Evolutionary conservation across 1,139 yeast genomes (phyloP), one percentile per base, ranked within the genome.

Genomic region (Chernovozyma aurita): DNA sequence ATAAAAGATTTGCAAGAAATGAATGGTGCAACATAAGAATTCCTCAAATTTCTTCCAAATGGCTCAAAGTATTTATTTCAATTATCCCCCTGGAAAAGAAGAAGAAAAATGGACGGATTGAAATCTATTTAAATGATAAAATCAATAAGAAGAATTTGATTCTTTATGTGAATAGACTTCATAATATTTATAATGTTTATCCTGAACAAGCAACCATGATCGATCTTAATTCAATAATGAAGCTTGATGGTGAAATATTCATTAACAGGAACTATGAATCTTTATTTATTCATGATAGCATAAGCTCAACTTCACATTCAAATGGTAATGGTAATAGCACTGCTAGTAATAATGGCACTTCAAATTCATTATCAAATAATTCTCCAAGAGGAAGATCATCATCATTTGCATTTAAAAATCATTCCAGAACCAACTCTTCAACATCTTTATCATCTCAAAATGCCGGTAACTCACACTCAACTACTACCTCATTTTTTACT

Each of bases 11-110:
- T 36, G 53, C 69, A 17, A 67, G 70, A 39, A 64, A 53, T 36
- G 82, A 76, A 47, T 76, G 81, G 81, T 73, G 76, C 50, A 71
- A 76, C 46, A 52, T 76, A 40, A 54, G 81, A 38, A 66, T 76
- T 44, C 81, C 82, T 6, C 78, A 72, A 44, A 58, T 76, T 31
- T 72, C 76, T 39, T 65, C 70, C 41, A 73, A 73, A 52, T 76
- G 81, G 80, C 53, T 76, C 24, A 65, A 73, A 48, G 73, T 76
- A 36, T 73, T 52, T 41, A 60, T 74, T 44, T 75, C 63, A 7
- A 58, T 72, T 16, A 53, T 57, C 14, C 79, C 80, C 0, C 59
- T 63, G 15, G 69, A 65, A 30, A 34, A 50, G 22, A 66, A 67
- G 45, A 60, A 57, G 42, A 48, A 49, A 28, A 49, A 48, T 29